Base-by-base conservation (phyloP, 202 grass and related monocot species). In the Carex sylvatica region DNA sequence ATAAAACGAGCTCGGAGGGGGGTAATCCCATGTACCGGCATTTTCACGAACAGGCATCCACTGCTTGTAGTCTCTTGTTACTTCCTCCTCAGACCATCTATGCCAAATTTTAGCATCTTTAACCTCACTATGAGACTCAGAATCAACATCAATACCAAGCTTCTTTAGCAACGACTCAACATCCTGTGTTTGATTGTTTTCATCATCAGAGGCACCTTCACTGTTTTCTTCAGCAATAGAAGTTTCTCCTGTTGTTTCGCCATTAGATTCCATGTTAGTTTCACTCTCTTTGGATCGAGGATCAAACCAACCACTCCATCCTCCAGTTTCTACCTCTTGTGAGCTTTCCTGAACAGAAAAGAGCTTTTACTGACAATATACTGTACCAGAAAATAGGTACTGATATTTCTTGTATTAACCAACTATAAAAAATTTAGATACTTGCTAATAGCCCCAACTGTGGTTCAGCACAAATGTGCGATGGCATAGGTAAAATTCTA, bases 251-350 rank as follows among this genome's bases (percentile, higher is more conserved):
- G 10, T 80, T 53, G 66, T 51, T 68, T 72, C 52, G 70, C 87
- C 31, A 69, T 90, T 79, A 71, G 61, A 71, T 7, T 79, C 66
- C 82, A 67, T 36, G 0, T 79, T 80, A 51, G 62, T 73, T 44
- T 88, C 86, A 83, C 19, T 67, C 63, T 80, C 85, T 68, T 82
- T 83, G n/a, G 74, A 30, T 80, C 75, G 86, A 84, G 89, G 89
- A 74, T 98, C 87, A 91, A 95, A 98, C 95, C 95, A 98, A 83
- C 95, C 95, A 88, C 85, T 95, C 95, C 95, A 98, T 36, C 85
- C 84, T 42, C 95, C 89, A 12, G 60, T 78, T 85, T 98, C 92
- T 77, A 70, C 79, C 46, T 98, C 89, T 83, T 93, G 82, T 70
- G 84, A 56, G 33, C 56, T 91, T 85, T 90, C 90, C 84, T 95